phyloP scores from a whole-genome alignment of 2,329 filamentous ascomycete species.

The Cladophialophora immunda region DNA sequence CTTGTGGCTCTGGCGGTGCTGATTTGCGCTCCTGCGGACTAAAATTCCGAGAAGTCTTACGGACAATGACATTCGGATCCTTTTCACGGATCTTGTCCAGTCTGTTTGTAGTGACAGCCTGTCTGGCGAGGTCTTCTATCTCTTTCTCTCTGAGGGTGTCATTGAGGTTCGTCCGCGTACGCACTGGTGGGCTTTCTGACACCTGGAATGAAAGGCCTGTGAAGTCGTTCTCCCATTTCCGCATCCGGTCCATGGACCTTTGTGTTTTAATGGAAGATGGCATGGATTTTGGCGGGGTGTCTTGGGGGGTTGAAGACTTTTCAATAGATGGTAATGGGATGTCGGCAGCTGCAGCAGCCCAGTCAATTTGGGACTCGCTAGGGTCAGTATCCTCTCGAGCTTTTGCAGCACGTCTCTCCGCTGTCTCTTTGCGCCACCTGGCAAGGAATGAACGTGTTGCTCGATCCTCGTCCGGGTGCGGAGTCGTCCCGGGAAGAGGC shows the following conservation, averaged over 20 bases:
- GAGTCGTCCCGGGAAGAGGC: conserved; percentile 18
- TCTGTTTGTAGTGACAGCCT: conserved; percentile 38
- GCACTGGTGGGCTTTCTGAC: conserved; percentile 46
- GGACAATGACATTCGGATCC: conserved; percentile 34
- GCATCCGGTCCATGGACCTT: conserved; percentile 37
- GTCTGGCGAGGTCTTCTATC: conserved; percentile 37
- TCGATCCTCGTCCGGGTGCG: conserved; percentile 3
- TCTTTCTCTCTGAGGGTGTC: conserved; percentile 41
- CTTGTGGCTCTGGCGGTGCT: conserved; percentile 21
- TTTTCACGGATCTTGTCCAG: conserved; percentile 38
- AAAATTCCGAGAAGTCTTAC: conserved; percentile 36
- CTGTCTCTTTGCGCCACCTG: conserved; percentile 32
- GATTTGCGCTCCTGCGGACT: conserved; percentile 31
- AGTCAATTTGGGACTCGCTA: conserved; percentile 38
- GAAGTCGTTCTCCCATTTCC: conserved; percentile 45
- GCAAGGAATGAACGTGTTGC: conserved; percentile 30
- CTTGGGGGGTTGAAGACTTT: conserved; percentile 30
- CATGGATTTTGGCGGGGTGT: conserved; percentile 33
- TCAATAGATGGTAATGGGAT: conserved; percentile 38
- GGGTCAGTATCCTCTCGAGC: conserved; percentile 9
- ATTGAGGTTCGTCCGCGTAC: conserved; percentile 33
- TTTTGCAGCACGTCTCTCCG: conserved; percentile 24
- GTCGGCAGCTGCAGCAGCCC: conserved; percentile 39
- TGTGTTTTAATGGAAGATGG: conserved; percentile 34
- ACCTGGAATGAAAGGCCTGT: conserved; percentile 43